Conservation (phyloP, 495 filamentous ascomycete genomes). For the Recurvomyces mirabilis region DNA sequence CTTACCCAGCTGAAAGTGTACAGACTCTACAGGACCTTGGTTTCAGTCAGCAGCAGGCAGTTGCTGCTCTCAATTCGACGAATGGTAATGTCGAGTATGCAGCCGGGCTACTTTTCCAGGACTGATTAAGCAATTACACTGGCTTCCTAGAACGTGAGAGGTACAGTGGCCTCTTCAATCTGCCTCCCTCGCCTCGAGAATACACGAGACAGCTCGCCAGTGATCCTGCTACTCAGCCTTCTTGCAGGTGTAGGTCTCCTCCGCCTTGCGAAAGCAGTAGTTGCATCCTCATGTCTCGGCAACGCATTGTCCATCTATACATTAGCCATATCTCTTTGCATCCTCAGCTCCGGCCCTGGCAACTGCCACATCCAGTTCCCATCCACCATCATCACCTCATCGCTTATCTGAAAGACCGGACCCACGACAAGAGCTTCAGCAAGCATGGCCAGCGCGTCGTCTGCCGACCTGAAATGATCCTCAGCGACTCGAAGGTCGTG, state of each 20-base stretch:
- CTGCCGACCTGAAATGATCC: neutral
- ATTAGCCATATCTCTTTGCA: neutral
- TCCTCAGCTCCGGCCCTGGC: neutral
- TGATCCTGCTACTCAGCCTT: neutral
- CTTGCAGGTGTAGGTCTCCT: neutral
- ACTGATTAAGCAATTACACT: conserved; percentile 2
- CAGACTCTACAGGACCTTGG: conserved; percentile 69
- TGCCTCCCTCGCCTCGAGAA: neutral
- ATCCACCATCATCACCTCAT: neutral
- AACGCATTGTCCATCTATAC: neutral
- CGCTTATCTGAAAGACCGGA: neutral
- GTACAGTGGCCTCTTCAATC: neutral
- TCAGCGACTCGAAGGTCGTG: neutral
- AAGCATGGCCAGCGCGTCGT: neutral
- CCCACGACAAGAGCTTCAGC: conserved; percentile 1
- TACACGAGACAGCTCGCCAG: neutral
- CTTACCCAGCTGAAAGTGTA: conserved; percentile 51
- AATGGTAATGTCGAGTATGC: conserved; percentile 79
- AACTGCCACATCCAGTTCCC: conserved; percentile 3
- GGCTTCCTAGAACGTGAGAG: neutral
- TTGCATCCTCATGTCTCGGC: neutral
- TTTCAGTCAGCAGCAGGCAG: conserved; percentile 62
- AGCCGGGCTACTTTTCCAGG: conserved; percentile 66
- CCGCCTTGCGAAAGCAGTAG: neutral
- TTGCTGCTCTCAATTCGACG: conserved; percentile 69